Evolutionary conservation across 495 filamentous ascomycete species (phyloP).

Genomic region (Tuber aestivum): DNA sequence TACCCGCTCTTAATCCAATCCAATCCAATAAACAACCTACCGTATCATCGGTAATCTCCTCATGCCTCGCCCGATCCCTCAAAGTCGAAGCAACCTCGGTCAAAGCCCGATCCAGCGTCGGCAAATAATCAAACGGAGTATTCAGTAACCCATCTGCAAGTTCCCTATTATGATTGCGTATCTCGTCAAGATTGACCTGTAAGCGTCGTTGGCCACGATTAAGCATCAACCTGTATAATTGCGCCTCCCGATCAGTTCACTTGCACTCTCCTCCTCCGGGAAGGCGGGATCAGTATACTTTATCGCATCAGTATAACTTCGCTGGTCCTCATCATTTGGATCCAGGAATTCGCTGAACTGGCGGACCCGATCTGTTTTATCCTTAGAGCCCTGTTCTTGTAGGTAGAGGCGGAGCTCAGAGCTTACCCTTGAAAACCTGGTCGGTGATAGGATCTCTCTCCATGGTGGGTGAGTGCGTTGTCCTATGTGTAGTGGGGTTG

Average conservation of each 20-base stretch:
- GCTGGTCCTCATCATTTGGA: slow-evolving; percentile 37
- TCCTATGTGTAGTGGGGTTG: slow-evolving; percentile 1
- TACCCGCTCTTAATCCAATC: slow-evolving; percentile 28
- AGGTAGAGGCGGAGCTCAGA: not conserved
- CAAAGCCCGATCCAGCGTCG: slow-evolving; percentile 82
- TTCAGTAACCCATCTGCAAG: slow-evolving; percentile 83
- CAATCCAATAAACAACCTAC: slow-evolving; percentile 44
- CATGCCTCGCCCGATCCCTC: slow-evolving; percentile 50
- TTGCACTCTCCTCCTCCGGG: not conserved
- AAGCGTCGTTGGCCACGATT: slow-evolving; percentile 72
- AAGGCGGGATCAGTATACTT: slow-evolving; percentile 10
- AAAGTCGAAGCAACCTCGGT: slow-evolving; percentile 78
- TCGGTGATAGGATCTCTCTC: slow-evolving; percentile 1
- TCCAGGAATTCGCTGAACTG: slow-evolving; percentile 39
- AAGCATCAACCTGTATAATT: slow-evolving; percentile 64
- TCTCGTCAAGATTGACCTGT: slow-evolving; percentile 88
- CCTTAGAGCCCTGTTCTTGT: not conserved
- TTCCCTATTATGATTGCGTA: slow-evolving; percentile 80
- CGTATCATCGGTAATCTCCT: slow-evolving; percentile 57
- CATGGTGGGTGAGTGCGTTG: not conserved
- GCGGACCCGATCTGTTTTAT: slow-evolving; percentile 34
- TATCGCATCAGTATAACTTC: slow-evolving; percentile 37
- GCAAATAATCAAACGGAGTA: slow-evolving; percentile 77
- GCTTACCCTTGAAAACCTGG: not conserved
- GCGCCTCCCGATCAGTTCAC: slow-evolving; percentile 3